phyloP scores from a whole-genome alignment of 129 eudicot species.

The Arctium lappa region DNA sequence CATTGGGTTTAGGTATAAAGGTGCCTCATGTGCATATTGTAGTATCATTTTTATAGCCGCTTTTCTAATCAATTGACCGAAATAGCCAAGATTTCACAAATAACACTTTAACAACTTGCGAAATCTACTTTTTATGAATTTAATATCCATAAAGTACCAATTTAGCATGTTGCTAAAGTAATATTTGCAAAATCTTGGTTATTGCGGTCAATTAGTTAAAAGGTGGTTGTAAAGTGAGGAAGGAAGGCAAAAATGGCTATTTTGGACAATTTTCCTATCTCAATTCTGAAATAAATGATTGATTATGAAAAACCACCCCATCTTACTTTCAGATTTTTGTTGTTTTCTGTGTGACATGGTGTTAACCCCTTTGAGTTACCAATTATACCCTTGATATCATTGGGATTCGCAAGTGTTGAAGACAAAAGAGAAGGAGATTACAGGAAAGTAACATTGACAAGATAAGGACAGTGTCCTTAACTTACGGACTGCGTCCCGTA shows the following conservation, averaged over 20 bases:
- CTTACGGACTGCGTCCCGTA: slow-evolving; percentile 58
- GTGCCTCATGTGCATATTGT: slow-evolving; percentile 33
- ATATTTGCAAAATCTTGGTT: no score
- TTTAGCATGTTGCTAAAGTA: no score
- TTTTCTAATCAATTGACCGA: no score
- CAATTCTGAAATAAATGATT: slow-evolving; percentile 39
- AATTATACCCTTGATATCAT: slow-evolving; percentile 34
- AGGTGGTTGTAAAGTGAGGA: no score
- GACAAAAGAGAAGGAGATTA: slow-evolving; percentile 29
- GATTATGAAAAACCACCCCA: slow-evolving; percentile 26
- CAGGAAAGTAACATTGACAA: slow-evolving; percentile 36
- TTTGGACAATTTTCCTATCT: no score
- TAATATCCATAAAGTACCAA: no score
- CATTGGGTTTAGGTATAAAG: slow-evolving; percentile 1
- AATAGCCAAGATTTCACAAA: no score
- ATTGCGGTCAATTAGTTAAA: no score
- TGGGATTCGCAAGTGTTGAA: slow-evolving; percentile 8
- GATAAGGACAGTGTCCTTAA: slow-evolving; percentile 62
- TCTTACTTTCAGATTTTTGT: slow-evolving; percentile 55
- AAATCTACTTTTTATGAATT: no score
- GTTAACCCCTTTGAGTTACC: slow-evolving; percentile 34
- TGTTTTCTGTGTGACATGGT: slow-evolving; percentile 30
- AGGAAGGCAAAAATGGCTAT: no score
- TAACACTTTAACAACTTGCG: no score
- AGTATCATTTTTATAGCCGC: background rate